A percentile compares a stretch with the other conserved stretches of the same genome.
Evolutionary conservation across 2,329 filamentous ascomycete species (phyloP).

Genomic region (Emericellopsis cladophorae): DNA sequence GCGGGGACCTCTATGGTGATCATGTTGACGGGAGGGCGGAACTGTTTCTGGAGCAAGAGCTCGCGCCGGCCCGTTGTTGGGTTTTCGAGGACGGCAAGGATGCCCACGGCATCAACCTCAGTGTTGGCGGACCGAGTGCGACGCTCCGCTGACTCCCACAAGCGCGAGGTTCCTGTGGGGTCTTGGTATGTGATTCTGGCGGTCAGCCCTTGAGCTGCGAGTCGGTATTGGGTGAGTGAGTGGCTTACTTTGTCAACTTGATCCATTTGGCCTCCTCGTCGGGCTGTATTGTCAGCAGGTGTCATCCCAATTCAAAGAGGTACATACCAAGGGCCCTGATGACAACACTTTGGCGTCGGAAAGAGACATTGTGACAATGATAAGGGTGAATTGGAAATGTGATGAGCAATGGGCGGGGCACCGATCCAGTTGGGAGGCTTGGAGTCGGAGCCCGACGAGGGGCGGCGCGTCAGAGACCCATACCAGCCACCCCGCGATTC

Average conservation of each 20-base stretch:
- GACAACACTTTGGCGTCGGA: constrained; percentile 28
- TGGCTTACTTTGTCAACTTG: constrained; percentile 39
- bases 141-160: constrained; percentile 65
- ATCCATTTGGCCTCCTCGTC: constrained; percentile 46
- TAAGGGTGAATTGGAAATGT: background rate
- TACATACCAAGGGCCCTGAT: constrained; percentile 29
- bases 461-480: too few relatives aligned
- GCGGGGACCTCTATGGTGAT: constrained; percentile 53
- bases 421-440: too few relatives aligned
- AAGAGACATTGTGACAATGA: constrained; percentile 22
- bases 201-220: constrained; percentile 2
- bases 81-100: constrained; percentile 54
- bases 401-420: too few relatives aligned
- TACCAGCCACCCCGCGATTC: too few relatives aligned
- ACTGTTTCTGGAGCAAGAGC: constrained; percentile 55
- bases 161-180: constrained; percentile 41
- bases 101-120: constrained; percentile 61
- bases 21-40: constrained; percentile 46
- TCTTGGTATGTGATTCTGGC: constrained; percentile 51
- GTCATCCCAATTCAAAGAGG: background rate
- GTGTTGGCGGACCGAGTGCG: constrained; percentile 47
- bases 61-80: constrained; percentile 29
- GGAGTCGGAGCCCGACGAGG: too few relatives aligned
- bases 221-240: background rate
- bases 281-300: constrained; percentile 17